Evolutionary conservation across 768 basidiomycete genomes (phyloP), one percentile per base, ranked within the genome.

Genomic region (Auricularia sp.): DNA sequence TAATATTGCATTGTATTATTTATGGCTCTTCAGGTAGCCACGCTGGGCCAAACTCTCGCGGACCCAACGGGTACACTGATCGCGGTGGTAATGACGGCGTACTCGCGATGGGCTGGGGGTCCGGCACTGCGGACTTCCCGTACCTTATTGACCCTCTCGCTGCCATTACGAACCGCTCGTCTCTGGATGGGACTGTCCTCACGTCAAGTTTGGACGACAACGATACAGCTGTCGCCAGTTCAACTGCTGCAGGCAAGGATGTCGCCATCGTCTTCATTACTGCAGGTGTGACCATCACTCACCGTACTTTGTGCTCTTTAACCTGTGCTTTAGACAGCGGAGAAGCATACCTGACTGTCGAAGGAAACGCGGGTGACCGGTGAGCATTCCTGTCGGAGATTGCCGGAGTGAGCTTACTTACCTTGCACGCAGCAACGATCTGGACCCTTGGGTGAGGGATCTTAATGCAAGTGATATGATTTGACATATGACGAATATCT

Each of bases 61-160:
- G 88, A 21, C 78, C 82, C 0, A 88, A 88, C 69, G 83, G 81
- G 74, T 84, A 77, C 65, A 65, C 75, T 3, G 86, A 87, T 66
- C 79, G 84, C 33, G 80, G 80, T 29, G 82, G 85, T 8, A 74
- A 84, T 63, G 78, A 79, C 64, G 85, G 86, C 14, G 83, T 85
- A 23, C 77, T 89, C 3, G 86, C 80, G 0, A 80, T 85, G 79
- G 86, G 85, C 72, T 80, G 78, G 78, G 78, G 77, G 2, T 72
- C 71, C 14, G 77, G 83, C 51, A 83, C 82, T 0, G 79, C 75
- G 7, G 72, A 82, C 58, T 83, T 77, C 70, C 82, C 84, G 2
- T 84, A 84, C 67, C 73, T 84, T 14, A 76, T 79, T 34, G 62
- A 77, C 71, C 75, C 76, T 1, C 64, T 73, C 14, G 70, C 74